Evolutionary conservation across 1,284 basidiomycete genomes (phyloP).

Genomic region (Austroboletus rostrupii): DNA sequence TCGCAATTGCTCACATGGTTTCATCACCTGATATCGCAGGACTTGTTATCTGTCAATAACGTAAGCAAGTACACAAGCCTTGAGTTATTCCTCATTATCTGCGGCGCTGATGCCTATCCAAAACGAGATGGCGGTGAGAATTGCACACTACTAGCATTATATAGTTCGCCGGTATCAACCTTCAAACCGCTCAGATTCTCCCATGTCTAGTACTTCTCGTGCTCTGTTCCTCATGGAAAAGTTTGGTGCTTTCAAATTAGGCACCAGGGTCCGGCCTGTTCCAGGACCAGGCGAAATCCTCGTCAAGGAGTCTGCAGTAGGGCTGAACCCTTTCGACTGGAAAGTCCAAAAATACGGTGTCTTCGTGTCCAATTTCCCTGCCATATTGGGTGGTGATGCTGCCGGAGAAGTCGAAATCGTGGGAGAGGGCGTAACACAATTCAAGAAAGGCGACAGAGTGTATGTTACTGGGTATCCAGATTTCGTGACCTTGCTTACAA

Average conservation of each 20-base stretch:
- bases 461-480: conserved; percentile 13
- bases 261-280: conserved; percentile 9
- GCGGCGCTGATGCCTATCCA: no score
- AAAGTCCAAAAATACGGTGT: conserved; percentile 32
- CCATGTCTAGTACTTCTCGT: conserved; percentile 14
- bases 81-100: no score
- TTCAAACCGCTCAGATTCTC: neutral
- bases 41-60: no score
- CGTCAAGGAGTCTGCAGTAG: conserved; percentile 23
- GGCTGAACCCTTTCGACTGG: conserved; percentile 33
- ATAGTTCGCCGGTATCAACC: no score
- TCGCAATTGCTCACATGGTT: no score
- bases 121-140: no score
- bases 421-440: conserved; percentile 38
- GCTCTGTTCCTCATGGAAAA: conserved; percentile 25
- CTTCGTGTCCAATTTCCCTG: conserved; percentile 29
- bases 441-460: conserved; percentile 49
- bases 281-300: conserved; percentile 25
- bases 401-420: conserved; percentile 45
- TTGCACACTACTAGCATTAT: no score
- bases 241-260: conserved; percentile 16
- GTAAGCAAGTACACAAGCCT: no score
- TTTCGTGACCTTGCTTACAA: neutral
- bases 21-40: no score
- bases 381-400: conserved; percentile 44